Base-by-base conservation (phyloP, 2,329 filamentous ascomycete genomes). In the Phyllosticta citribraziliensis region DNA sequence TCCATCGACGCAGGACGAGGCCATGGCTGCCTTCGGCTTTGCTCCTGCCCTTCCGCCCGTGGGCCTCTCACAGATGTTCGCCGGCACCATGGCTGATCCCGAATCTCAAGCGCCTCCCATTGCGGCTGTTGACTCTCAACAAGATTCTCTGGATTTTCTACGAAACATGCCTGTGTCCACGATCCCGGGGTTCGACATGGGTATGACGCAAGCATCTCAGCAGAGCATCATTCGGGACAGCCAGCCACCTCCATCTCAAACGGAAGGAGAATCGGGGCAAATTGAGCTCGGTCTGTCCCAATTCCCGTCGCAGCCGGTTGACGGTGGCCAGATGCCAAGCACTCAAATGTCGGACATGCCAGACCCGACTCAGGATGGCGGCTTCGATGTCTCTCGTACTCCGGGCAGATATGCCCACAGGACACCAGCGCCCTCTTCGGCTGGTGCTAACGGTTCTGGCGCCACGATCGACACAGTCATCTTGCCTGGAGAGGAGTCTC, bases 61-160 rank as follows among this genome's bases (percentile, higher is more conserved):
- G 52, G 88, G 90, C 10, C 80, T 96, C 53, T 95, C 91, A 0
- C 92, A 96, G 68, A 93, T 94, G 64, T 97, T 96, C 70, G 89
- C 88, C 5, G 90, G 90, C 12, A 96, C 91, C 0, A 88, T 97
- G 84, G 91, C 89, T 55, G 85, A 83, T 47, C 78, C 79, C 63
- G 75, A 80, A 56, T 70, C 72, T 2, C 73, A 68, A 8, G 65
- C 68, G 78, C 71, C 73, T 17, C 70, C 71, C 52, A 59, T 59
- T 30, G 35, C 64, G 24, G 67, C 70, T 58, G 68, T 69, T 57
- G 67, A 75, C 64, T 56, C 68, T 58, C 74, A 80, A 63, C 73
- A 78, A 64, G 79, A 82, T 64, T 82, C 81, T 10, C 66, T 82
- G 10, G 75, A 76, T 20, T 79, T 83, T 52, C 72, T 82, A 12